Percentiles rank a stretch among this genome's conserved stretches.
Conservation (phyloP, 768 basidiomycete genomes). For the Calocybe cyanea region DNA sequence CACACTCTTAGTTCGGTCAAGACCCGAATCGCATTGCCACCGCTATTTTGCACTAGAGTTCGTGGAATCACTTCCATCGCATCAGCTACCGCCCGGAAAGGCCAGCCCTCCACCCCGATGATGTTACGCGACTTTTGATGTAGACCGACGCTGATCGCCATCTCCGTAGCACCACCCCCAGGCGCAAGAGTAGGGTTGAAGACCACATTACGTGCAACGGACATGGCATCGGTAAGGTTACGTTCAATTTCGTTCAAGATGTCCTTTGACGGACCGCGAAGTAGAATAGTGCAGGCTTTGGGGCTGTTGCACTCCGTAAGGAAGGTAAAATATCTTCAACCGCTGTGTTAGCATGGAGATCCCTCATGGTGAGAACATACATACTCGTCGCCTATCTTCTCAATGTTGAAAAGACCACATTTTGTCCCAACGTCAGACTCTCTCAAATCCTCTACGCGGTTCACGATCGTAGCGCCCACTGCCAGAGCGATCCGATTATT, state of each 20-base stretch:
- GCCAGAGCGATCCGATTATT: conserved; percentile 98
- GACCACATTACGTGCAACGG: conserved; percentile 93
- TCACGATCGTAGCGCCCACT: conserved; percentile 94
- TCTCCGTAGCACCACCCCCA: conserved; percentile 96
- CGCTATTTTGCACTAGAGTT: conserved; percentile 91
- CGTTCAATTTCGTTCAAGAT: conserved; percentile 98
- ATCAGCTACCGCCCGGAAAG: conserved; percentile 89
- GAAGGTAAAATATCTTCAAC: conserved; percentile 85
- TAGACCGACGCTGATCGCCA: conserved; percentile 91
- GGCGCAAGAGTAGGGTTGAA: conserved; percentile 95
- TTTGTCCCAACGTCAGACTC: conserved; percentile 89
- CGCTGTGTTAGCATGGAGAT: neutral
- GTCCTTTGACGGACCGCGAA: conserved; percentile 97
- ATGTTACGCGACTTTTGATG: conserved; percentile 76
- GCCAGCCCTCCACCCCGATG: conserved; percentile 87
- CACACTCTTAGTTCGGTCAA: conserved; percentile 89
- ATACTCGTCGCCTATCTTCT: conserved; percentile 95
- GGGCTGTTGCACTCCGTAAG: conserved; percentile 86
- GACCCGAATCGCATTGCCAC: conserved; percentile 91
- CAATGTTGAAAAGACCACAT: conserved; percentile 95
- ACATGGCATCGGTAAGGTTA: conserved; percentile 96
- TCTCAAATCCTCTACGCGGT: conserved; percentile 90
- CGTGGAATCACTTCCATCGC: conserved; percentile 97
- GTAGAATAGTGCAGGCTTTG: conserved; percentile 96
- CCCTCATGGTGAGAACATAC: conserved; percentile 14